phyloP scores from a whole-genome alignment of 2,329 filamentous ascomycete genomes.

The Leptographium wingfieldii region DNA sequence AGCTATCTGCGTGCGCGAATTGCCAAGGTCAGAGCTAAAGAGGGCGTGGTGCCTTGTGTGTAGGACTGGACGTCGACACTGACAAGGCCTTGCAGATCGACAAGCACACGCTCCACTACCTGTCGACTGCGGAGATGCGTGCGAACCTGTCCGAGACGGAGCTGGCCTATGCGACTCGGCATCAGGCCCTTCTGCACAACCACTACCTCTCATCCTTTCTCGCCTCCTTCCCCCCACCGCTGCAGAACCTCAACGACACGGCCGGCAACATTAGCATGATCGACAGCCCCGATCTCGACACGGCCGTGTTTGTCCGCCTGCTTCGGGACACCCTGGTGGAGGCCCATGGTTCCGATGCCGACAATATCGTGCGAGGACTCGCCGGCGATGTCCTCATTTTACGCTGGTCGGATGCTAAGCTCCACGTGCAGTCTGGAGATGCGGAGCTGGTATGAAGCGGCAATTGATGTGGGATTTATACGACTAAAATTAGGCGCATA shows the following conservation, averaged over 20 bases:
- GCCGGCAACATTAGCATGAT: conserved; percentile 88
- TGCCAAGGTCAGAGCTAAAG: conserved; percentile 52
- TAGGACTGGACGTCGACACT: not conserved
- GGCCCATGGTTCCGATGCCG: conserved; percentile 50
- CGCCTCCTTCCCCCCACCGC: conserved; percentile 59
- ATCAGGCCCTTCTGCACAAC: conserved; percentile 70
- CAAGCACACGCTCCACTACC: conserved; percentile 61
- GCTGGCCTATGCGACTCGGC: conserved; percentile 67
- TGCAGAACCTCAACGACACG: conserved; percentile 83
- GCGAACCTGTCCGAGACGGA: conserved; percentile 64
- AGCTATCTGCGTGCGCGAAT: conserved; percentile 75
- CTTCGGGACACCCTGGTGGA: conserved; percentile 47
- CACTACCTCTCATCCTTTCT: conserved; percentile 85
- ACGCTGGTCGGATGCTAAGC: conserved; percentile 61
- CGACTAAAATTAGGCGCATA: not conserved
- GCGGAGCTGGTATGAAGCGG: conserved; percentile 43
- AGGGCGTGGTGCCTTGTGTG: not conserved
- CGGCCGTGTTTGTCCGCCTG: conserved; percentile 72
- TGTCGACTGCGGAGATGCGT: conserved; percentile 41
- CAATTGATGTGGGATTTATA: no score
- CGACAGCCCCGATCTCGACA: conserved; percentile 69
- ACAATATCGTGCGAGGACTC: conserved; percentile 44
- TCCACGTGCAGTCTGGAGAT: conserved; percentile 38
- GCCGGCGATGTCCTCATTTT: conserved; percentile 57
- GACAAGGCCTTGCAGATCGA: conserved; percentile 47